Evolutionary conservation across 768 basidiomycete genomes (phyloP), one percentile per base, ranked within the genome.

Genomic region (Kwoniella pini): DNA sequence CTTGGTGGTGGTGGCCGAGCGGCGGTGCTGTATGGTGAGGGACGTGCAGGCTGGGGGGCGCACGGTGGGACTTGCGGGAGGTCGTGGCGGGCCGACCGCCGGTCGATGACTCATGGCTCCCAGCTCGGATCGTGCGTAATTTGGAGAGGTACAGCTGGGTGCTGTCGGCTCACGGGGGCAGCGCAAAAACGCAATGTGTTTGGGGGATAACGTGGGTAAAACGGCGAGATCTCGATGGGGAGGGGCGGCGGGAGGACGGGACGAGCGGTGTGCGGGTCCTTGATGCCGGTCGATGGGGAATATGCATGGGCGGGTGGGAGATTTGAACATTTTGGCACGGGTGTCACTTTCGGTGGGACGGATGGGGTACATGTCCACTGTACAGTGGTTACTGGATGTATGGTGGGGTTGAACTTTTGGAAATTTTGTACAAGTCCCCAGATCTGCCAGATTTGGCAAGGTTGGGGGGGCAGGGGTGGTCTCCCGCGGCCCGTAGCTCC

Each of bases 391-490:
- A 21, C 42, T 45, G 10, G 17, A 2, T 50, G 13, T 44, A 30
- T 46, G 42, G 54, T 44, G 54, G 30, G 26, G 28, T 26, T 43
- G 38, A 28, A n/a, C 3, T 54, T 54, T 42, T 19, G 21, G 27
- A 39, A 39, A 42, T 2, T 49, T 49, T 49, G 82, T 83, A 83
- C 83, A 84, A 85, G 83, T 86, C 86, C 86, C 86, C 85, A 84
- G 85, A 85, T 82, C 83, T 79, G 83, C 86, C 85, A 84, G 85
- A 85, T 82, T 84, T 79, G 83, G 85, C 85, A 83, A 87, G 86
- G 82, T 86, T 86, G 82, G 84, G 85, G 85, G 84, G 84, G 79
- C 79, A 85, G 86, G 86, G 84, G 81, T 83, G 79, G 78, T 81
- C 79, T 84, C 83, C 82, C 69, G 85, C 85, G 83, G 82, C 44